Percentiles rank a stretch among this genome's conserved stretches.
These are phyloP conservation scores for Solanum stenotomum DNA, from an alignment of 257 asterid genomes.

Conservation along the genomic window DNA sequence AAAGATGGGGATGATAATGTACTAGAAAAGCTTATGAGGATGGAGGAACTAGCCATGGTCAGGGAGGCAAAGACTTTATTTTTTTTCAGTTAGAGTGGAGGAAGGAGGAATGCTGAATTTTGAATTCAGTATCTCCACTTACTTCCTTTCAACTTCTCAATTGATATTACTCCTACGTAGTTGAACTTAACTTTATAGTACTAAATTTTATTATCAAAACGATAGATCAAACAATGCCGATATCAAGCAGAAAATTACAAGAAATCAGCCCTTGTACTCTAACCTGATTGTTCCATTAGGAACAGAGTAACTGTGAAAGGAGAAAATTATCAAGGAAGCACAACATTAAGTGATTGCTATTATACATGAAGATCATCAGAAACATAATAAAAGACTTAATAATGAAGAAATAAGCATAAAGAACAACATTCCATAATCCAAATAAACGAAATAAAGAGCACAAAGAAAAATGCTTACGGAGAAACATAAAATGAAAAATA, in stretches of 20 bases:
- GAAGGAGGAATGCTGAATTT: not conserved
- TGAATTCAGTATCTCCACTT: not conserved
- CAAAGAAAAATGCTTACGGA: not conserved
- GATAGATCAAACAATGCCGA: too few species aligned
- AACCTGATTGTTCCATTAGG: too few species aligned
- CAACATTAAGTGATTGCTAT: not conserved
- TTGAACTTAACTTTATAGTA: not conserved
- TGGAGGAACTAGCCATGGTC: not conserved
- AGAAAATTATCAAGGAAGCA: not conserved
- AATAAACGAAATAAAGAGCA: not conserved
- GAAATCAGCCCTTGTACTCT: too few species aligned
- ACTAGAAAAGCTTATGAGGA: not conserved
- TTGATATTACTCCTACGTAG: not conserved
- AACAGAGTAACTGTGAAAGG: too few species aligned
- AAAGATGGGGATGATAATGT: not conserved
- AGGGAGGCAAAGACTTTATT: not conserved
- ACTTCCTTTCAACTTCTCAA: not conserved
- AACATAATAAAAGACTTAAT: not conserved
- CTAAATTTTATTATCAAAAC: not conserved
- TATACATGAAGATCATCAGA: not conserved
- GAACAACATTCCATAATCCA: not conserved
- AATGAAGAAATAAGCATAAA: not conserved
- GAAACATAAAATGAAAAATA: not conserved
- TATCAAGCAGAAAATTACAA: too few species aligned
- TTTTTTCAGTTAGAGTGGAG: not conserved